phyloP scores from a whole-genome alignment of 83 land plant species.

The Picea abies region DNA sequence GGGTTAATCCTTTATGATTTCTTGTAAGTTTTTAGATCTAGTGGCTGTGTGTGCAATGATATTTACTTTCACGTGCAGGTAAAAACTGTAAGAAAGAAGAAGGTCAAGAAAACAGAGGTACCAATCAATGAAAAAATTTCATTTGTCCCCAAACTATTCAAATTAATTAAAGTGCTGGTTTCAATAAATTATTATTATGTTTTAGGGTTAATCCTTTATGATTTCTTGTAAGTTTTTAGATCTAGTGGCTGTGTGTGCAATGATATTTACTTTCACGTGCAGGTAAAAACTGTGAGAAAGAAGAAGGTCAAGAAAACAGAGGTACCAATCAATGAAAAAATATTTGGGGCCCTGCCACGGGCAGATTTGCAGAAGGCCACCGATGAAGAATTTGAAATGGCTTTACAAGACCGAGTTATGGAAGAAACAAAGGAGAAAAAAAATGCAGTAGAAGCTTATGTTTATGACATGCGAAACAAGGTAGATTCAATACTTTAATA shows the following conservation, averaged over 20 bases:
- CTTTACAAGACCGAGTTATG: slow-evolving; percentile 80
- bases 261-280: neutral
- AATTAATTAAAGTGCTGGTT: too few species aligned
- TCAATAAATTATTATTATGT: too few species aligned
- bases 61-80: slow-evolving; percentile 11
- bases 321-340: slow-evolving; percentile 54
- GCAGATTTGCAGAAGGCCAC: slow-evolving; percentile 64
- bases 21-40: too few species aligned
- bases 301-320: slow-evolving; percentile 58
- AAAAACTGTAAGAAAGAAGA: slow-evolving; percentile 46
- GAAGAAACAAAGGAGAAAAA: slow-evolving; percentile 93
- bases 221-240: too few species aligned
- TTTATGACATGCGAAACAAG: slow-evolving; percentile 91
- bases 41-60: too few species aligned
- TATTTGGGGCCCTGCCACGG: slow-evolving; percentile 56
- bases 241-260: too few species aligned
- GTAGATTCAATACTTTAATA: slow-evolving; percentile 21
- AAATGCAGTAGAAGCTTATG: slow-evolving; percentile 91
- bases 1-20: too few species aligned
- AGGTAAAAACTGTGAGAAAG: slow-evolving; percentile 42
- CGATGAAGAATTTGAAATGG: slow-evolving; percentile 73
- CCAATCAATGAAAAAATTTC: too few species aligned
- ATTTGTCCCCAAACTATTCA: too few species aligned
- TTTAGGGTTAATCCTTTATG: too few species aligned
- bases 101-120: slow-evolving; percentile 59